A percentile compares a stretch with the other conserved stretches of the same genome.
Conservation (phyloP, 1,284 basidiomycete species). For the Inonotus obliquus region DNA sequence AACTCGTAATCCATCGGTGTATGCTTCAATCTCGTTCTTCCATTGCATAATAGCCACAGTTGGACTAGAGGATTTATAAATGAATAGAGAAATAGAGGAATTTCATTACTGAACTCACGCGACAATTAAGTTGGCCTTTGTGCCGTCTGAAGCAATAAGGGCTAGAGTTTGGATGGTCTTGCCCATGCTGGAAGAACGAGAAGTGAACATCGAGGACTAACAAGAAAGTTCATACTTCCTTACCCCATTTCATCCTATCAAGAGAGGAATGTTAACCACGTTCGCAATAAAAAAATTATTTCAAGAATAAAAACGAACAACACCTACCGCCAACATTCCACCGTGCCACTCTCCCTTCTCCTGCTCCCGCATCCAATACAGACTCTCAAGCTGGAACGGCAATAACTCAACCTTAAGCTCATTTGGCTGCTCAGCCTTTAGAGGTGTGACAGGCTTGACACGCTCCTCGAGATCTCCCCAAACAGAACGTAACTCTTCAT, state of each 20-base stretch:
- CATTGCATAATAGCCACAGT: constrained; percentile 99
- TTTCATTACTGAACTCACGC: constrained; percentile 50
- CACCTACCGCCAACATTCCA: constrained; percentile 85
- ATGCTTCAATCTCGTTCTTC: constrained; percentile 89
- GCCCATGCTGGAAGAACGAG: constrained; percentile 70
- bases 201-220: constrained; percentile 2
- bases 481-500: constrained; percentile 76
- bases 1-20: constrained; percentile 76
- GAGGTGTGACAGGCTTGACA: constrained; percentile 61
- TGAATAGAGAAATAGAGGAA: background rate
- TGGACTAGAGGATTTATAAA: constrained; percentile 44
- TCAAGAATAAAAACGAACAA: background rate
- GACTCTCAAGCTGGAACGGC: constrained; percentile 87
- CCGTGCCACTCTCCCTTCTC: constrained; percentile 87
- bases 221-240: constrained; percentile 22
- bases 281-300: constrained; percentile 5
- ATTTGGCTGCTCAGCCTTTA: constrained; percentile 73
- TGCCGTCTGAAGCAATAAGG: constrained; percentile 75
- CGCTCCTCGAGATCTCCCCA: constrained; percentile 84
- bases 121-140: constrained; percentile 85
- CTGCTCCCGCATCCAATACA: constrained; percentile 96
- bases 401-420: constrained; percentile 72
- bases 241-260: constrained; percentile 89
- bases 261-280: background rate
- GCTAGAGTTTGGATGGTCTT: constrained; percentile 98